Base-by-base conservation (phyloP, 1,284 basidiomycete genomes). In the Tilletia caries region DNA sequence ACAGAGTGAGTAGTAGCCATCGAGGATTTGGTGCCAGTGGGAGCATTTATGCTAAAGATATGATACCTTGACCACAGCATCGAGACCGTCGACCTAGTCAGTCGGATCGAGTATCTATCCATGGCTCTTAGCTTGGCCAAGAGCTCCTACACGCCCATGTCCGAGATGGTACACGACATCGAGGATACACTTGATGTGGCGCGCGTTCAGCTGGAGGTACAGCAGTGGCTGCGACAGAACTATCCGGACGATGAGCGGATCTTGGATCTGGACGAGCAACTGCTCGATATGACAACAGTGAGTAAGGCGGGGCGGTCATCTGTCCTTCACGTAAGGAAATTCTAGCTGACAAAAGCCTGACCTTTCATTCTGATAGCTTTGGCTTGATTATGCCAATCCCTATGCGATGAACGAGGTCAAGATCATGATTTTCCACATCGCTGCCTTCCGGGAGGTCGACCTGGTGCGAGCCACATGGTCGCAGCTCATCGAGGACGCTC, bases 171-270 rank as follows among this genome's bases (percentile, higher is more conserved):
- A 93, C 20, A 91, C 94, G 91, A 93, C 73, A 86, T 97, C 20
- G 95, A 98, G 85, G 96, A 98, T 84, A 93, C 94, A 82, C 88
- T 98, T 10, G 96, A 98, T 69, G 96, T 98, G 15, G 92, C 94
- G 2, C 92, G 95, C 84, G 93, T 98, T 10, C 96, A 99, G 81
- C 86, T 95, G 48, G 94, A 97, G 84, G 88, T 75, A 75, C 84
- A 74, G 81, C 82, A 65, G 79, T 83, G 77, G 46, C 72, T 64
- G 83, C 84, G 67, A 79, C 86, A 79, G 77, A 34, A 52, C 48
- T 73, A 76, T 50, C 68, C 76, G 18, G 66, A 80, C 44, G 84
- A 86, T 1, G 86, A 92, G 50, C 82, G 88, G 20, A 65, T 78
- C 12, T 20, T 87, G 88, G 18, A 88, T 76, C 86, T 91, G 54